Percentiles rank a stretch among this genome's conserved stretches.
Evolutionary conservation across 306 rosid genomes (phyloP).

Genomic region (Glycine soja): DNA sequence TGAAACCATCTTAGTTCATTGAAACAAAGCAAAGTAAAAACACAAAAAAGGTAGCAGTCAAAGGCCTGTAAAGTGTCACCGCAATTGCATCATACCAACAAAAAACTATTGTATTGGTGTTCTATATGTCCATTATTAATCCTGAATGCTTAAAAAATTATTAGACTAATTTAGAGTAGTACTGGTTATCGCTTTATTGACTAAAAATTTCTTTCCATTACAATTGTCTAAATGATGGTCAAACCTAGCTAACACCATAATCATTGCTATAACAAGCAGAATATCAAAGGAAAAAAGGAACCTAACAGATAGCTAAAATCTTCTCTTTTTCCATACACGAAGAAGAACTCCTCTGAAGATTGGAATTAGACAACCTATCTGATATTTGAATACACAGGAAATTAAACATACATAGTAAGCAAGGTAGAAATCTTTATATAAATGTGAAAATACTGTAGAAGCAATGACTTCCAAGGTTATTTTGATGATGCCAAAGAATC

Average conservation of each 20-base stretch:
- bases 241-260: background rate
- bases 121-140: background rate
- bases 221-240: background rate
- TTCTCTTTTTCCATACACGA: background rate
- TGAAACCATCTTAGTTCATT: background rate
- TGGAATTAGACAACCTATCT: background rate
- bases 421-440: too few species aligned
- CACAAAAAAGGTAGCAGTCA: background rate
- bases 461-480: too few species aligned
- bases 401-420: too few species aligned
- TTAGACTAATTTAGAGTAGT: background rate
- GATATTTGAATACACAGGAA: too few species aligned
- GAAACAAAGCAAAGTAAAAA: background rate
- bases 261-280: conserved; percentile 3
- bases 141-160: background rate
- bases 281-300: conserved; percentile 1
- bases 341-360: background rate
- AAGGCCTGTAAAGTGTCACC: conserved; percentile 5
- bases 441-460: too few species aligned
- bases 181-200: background rate
- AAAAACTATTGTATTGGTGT: background rate
- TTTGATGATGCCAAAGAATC: too few species aligned
- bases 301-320: background rate
- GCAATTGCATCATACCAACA: conserved; percentile 15
- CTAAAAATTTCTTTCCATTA: background rate